These are phyloP conservation scores for Geranium incanum DNA, from an alignment of 441 rosid species.

Conservation along the genomic window DNA sequence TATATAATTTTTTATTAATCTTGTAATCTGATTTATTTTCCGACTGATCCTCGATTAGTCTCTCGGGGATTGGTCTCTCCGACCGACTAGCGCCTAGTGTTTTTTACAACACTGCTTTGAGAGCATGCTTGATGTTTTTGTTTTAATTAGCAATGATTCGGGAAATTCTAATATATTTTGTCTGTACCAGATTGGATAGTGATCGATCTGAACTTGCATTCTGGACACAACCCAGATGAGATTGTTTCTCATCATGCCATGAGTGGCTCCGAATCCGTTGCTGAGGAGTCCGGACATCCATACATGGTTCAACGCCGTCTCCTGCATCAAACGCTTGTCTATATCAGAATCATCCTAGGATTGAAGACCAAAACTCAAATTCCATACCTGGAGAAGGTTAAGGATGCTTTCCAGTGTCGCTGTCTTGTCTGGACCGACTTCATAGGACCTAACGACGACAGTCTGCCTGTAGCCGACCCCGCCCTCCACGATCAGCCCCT, in stretches of 20 bases:
- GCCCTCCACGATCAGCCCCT: constrained; percentile 46
- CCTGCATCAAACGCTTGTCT: constrained; percentile 27
- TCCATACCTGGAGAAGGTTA: constrained; percentile 55
- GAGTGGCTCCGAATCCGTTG: constrained; percentile 73
- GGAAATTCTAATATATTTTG: too few species aligned
- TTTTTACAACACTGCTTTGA: too few species aligned
- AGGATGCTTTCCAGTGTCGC: constrained; percentile 55
- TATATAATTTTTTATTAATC: too few species aligned
- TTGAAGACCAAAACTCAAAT: not conserved
- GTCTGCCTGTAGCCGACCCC: constrained; percentile 59
- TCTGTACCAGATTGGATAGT: constrained; percentile 54
- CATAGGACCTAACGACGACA: constrained; percentile 52
- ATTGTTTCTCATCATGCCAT: constrained; percentile 59
- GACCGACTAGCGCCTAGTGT: too few species aligned
- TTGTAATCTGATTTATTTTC: too few species aligned
- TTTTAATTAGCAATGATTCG: too few species aligned
- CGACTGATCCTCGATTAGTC: too few species aligned
- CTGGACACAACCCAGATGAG: constrained; percentile 78
- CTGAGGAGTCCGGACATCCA: constrained; percentile 78
- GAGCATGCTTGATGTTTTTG: not conserved
- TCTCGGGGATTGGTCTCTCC: too few species aligned
- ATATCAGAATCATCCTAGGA: too few species aligned
- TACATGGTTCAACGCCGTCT: constrained; percentile 66
- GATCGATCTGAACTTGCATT: constrained; percentile 55
- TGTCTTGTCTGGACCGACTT: constrained; percentile 65